Percentiles rank a stretch among this genome's conserved stretches.
These are phyloP conservation scores for Orbilia ellipsospora DNA, from an alignment of 2,329 filamentous ascomycete species.

Conservation along the genomic window DNA sequence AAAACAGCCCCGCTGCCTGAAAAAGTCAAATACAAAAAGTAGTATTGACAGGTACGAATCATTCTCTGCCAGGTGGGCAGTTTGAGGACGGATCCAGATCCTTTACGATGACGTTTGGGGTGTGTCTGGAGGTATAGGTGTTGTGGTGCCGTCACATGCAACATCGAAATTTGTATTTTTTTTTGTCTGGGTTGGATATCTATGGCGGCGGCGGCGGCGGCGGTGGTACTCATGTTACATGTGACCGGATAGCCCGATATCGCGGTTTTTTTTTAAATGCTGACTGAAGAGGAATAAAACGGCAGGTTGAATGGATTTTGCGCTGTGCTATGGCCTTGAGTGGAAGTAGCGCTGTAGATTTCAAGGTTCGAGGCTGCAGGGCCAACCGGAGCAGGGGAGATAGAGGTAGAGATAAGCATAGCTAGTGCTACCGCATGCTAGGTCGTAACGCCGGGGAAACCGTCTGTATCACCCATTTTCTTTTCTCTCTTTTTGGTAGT, in stretches of 20 bases:
- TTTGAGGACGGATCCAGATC: no score
- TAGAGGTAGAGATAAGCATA: neutral
- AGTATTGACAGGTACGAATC: no score
- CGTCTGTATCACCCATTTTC: neutral
- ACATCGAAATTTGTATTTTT: neutral
- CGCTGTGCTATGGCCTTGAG: neutral
- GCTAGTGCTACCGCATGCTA: no score
- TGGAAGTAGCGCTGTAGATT: neutral
- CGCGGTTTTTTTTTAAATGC: neutral
- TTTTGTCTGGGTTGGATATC: no score
- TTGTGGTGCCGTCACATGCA: constrained; percentile 44
- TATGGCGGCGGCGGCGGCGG: no score
- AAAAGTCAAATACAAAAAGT: neutral
- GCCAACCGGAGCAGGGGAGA: neutral
- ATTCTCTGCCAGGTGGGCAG: no score
- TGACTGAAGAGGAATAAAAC: neutral
- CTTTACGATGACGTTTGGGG: neutral
- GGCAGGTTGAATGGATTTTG: no score
- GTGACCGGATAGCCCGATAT: neutral
- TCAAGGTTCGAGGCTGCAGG: neutral
- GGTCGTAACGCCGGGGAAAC: no score
- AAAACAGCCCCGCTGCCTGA: neutral
- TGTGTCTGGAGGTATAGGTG: constrained; percentile 20
- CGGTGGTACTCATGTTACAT: neutral
- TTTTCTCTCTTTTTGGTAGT: no score